A percentile compares a stretch with the other conserved stretches of the same genome.
Evolutionary conservation across 768 basidiomycete genomes (phyloP).

Genomic region (Pisolithus tinctorius): DNA sequence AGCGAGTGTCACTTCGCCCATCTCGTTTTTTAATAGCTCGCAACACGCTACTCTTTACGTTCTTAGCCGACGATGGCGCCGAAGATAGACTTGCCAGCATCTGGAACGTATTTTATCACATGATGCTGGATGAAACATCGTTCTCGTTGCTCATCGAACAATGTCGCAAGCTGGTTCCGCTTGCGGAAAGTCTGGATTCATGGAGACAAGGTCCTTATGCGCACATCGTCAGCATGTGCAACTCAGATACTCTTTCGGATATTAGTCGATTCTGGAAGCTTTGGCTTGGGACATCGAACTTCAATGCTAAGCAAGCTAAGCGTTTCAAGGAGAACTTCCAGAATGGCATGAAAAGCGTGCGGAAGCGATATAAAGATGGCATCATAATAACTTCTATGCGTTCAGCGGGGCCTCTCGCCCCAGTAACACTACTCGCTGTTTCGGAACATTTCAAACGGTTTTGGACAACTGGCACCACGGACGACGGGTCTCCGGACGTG

Average conservation of each 20-base stretch:
- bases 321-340: slow-evolving; percentile 13
- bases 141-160: slow-evolving; percentile 19
- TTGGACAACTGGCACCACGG: slow-evolving; percentile 20
- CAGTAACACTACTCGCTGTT: slow-evolving; percentile 3
- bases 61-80: slow-evolving; percentile 19
- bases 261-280: slow-evolving; percentile 18
- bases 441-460: slow-evolving; percentile 18
- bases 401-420: slow-evolving; percentile 22
- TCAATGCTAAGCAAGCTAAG: slow-evolving; percentile 6
- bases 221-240: slow-evolving; percentile 18
- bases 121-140: slow-evolving; percentile 18
- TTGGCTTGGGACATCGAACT: slow-evolving; percentile 11
- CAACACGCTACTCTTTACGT: slow-evolving; percentile 22
- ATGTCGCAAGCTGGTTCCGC: slow-evolving; percentile 16
- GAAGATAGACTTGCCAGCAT: slow-evolving; percentile 12
- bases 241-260: slow-evolving; percentile 17
- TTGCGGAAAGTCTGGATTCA: slow-evolving; percentile 12
- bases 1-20: neutral
- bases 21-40: slow-evolving; percentile 13
- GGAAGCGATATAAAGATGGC: neutral
- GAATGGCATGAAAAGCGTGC: slow-evolving; percentile 15
- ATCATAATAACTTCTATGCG: slow-evolving; percentile 13
- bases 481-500: neutral
- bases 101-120: slow-evolving; percentile 29
- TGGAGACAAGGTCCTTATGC: slow-evolving; percentile 25